These are phyloP conservation scores for Colletotrichum sp. DNA, from an alignment of 2,329 filamentous ascomycete species.

Conservation along the genomic window DNA sequence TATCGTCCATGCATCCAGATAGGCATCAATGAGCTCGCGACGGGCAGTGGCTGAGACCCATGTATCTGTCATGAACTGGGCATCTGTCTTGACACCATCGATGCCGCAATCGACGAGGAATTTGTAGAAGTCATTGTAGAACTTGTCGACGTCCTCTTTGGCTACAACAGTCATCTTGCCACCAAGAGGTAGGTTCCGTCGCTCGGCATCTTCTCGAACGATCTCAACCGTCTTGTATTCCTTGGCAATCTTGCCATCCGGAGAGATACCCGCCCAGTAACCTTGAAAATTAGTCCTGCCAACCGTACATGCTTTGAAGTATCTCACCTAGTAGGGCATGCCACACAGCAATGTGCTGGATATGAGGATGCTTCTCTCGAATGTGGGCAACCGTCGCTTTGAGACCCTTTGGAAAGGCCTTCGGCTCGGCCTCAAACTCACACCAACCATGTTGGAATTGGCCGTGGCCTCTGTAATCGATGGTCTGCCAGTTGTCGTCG, in stretches of 20 bases:
- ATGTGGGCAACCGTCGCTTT: constrained; percentile 74
- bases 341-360: constrained; percentile 91
- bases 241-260: constrained; percentile 73
- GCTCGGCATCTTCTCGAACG: constrained; percentile 51
- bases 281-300: constrained; percentile 42
- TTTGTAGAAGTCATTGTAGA: constrained; percentile 91
- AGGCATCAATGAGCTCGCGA: constrained; percentile 73
- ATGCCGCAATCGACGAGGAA: constrained; percentile 79
- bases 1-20: constrained; percentile 87
- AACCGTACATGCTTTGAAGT: neutral
- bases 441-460: constrained; percentile 72
- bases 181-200: constrained; percentile 54
- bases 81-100: constrained; percentile 91
- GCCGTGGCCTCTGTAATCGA: constrained; percentile 57
- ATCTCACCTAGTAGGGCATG: constrained; percentile 71
- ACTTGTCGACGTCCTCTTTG: constrained; percentile 72
- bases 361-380: constrained; percentile 69
- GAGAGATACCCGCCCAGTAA: constrained; percentile 91
- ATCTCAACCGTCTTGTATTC: constrained; percentile 77
- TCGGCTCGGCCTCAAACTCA: constrained; percentile 83
- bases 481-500: constrained; percentile 94
- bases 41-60: constrained; percentile 72
- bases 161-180: constrained; percentile 76
- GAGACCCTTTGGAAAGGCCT: constrained; percentile 81
- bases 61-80: constrained; percentile 86